Evolutionary conservation across 345 rosid genomes (phyloP).

Genomic region (Garcia nutans): DNA sequence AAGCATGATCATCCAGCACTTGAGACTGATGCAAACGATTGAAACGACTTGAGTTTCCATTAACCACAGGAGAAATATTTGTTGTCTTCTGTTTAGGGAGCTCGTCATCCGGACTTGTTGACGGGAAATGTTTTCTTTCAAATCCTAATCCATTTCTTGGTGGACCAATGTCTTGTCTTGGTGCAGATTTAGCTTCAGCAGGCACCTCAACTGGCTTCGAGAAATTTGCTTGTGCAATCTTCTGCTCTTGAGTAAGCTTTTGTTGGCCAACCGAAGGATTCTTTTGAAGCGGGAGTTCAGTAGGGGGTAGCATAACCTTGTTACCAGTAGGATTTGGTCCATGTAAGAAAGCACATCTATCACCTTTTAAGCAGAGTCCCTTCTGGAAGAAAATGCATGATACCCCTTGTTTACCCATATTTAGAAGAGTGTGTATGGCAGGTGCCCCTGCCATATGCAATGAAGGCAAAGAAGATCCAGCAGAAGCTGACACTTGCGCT

Average conservation of each 20-base stretch:
- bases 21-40: slow-evolving; percentile 44
- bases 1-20: slow-evolving; percentile 50
- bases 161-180: slow-evolving; percentile 32
- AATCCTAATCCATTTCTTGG: slow-evolving; percentile 31
- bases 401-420: slow-evolving; percentile 57
- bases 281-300: slow-evolving; percentile 37
- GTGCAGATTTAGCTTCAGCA: slow-evolving; percentile 34
- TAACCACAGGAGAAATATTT: slow-evolving; percentile 31
- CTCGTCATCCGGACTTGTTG: slow-evolving; percentile 37
- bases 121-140: slow-evolving; percentile 36
- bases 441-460: slow-evolving; percentile 22
- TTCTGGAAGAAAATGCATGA: slow-evolving; percentile 80
- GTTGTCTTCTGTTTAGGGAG: slow-evolving; percentile 38
- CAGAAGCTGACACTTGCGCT: slow-evolving; percentile 45
- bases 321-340: slow-evolving; percentile 42
- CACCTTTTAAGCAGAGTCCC: slow-evolving; percentile 85
- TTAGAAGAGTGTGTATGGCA: slow-evolving; percentile 30
- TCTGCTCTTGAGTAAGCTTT: slow-evolving; percentile 38
- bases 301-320: slow-evolving; percentile 35
- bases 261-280: slow-evolving; percentile 38
- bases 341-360: slow-evolving; percentile 78
- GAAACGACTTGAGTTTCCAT: slow-evolving; percentile 40
- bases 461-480: slow-evolving; percentile 45
- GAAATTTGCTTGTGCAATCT: slow-evolving; percentile 30
- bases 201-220: slow-evolving; percentile 32